These are phyloP conservation scores for Auxenochlorella protothecoides DNA, from an alignment of 139 green algal species.

Conservation along the genomic window DNA sequence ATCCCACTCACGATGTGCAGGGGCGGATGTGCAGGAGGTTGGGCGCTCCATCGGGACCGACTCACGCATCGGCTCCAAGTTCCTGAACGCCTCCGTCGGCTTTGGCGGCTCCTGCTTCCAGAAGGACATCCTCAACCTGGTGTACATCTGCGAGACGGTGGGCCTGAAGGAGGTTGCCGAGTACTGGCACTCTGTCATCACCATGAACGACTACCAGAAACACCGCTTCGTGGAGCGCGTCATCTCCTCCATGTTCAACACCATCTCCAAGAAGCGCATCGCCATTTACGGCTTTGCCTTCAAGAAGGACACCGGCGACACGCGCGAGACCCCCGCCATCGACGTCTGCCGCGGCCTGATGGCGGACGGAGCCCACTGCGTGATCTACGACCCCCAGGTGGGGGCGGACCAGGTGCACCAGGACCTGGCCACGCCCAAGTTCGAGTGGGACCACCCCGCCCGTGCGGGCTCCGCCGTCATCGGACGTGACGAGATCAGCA, in stretches of 20 bases:
- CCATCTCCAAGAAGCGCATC: constrained; percentile 90
- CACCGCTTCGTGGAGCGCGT: constrained; percentile 89
- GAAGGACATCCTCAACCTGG: constrained; percentile 98
- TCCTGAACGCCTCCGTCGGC: constrained; percentile 92
- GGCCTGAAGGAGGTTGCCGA: constrained; percentile 88
- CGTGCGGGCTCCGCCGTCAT: constrained; percentile 24
- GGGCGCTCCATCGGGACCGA: constrained; percentile 87
- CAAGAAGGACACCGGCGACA: constrained; percentile 97
- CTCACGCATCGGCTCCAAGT: constrained; percentile 91
- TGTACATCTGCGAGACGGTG: constrained; percentile 93
- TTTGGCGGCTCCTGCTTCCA: constrained; percentile 99
- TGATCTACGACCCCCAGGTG: constrained; percentile 91
- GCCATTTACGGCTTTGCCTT: constrained; percentile 97
- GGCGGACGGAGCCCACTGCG: constrained; percentile 35
- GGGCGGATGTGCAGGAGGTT: constrained; percentile 89
- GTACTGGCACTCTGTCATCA: constrained; percentile 90
- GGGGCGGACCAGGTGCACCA: constrained; percentile 64
- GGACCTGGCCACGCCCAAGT: constrained; percentile 76
- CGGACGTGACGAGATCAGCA: constrained; percentile 37
- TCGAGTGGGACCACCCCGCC: constrained; percentile 85
- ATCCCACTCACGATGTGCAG: constrained; percentile 1
- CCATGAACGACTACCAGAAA: constrained; percentile 99
- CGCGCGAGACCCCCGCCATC: constrained; percentile 95
- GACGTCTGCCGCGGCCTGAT: constrained; percentile 80
- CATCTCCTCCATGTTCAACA: constrained; percentile 98